phyloP scores from a whole-genome alignment of 208 protist species.

The Leishmania gerbilli region DNA sequence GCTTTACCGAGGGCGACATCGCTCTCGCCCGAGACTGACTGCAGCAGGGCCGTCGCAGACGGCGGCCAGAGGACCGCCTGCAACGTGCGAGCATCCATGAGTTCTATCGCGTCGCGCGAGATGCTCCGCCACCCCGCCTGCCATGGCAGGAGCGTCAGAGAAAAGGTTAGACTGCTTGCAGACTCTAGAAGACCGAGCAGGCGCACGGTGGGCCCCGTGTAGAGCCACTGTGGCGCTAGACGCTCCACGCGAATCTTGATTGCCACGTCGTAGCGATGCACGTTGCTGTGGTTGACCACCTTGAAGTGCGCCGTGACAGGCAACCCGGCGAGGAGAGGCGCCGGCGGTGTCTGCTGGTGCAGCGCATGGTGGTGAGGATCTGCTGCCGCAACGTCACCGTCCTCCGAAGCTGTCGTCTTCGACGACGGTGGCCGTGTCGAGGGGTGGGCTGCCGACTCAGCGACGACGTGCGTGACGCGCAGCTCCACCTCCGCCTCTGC shows the following conservation, averaged over 20 bases:
- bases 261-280: conserved; percentile 41
- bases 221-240: conserved; percentile 62
- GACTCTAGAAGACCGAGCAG: conserved; percentile 43
- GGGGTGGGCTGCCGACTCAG: not conserved
- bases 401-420: not conserved
- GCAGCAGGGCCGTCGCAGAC: conserved; percentile 12
- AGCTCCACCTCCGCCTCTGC: conserved; percentile 40
- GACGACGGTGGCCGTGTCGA: not conserved
- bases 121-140: conserved; percentile 53
- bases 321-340: conserved; percentile 19
- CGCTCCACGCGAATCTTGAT: conserved; percentile 70
- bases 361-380: not conserved
- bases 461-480: conserved; percentile 7
- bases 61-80: conserved; percentile 55
- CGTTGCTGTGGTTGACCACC: conserved; percentile 34
- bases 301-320: conserved; percentile 41
- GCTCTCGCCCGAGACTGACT: conserved; percentile 6
- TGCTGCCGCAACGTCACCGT: not conserved
- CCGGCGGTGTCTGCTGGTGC: not conserved
- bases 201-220: conserved; percentile 58
- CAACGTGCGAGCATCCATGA: conserved; percentile 44
- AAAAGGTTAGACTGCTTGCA: conserved; percentile 30
- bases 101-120: conserved; percentile 39
- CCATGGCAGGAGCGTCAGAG: conserved; percentile 70
- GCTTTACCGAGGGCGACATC: not conserved